phyloP scores from a whole-genome alignment of 371 early-diverging fungal species.

The Lichtheimia hyalospora region DNA sequence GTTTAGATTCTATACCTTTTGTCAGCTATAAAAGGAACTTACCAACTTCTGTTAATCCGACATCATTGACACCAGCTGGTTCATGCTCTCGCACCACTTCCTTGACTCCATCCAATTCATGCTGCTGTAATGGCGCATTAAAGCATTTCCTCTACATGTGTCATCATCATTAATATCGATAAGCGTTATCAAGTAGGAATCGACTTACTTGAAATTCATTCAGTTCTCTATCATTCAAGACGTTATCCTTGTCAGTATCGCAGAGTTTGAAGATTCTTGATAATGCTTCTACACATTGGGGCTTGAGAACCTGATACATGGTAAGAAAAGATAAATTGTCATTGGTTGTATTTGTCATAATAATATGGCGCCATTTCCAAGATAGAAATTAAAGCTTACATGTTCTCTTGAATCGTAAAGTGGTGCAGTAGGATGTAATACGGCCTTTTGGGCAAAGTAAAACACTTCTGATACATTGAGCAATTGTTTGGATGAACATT shows the following conservation, averaged over 20 bases:
- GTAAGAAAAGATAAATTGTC: background rate
- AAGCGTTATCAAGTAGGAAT: background rate
- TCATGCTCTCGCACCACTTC: constrained; percentile 88
- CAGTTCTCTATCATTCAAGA: constrained; percentile 89
- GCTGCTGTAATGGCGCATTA: constrained; percentile 87
- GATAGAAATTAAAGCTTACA: constrained; percentile 35
- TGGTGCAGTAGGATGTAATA: constrained; percentile 94
- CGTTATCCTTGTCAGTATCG: constrained; percentile 90
- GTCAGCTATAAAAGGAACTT: background rate
- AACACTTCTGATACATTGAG: constrained; percentile 97
- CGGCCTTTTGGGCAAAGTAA: constrained; percentile 98
- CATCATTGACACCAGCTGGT: constrained; percentile 81
- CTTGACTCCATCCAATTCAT: constrained; percentile 95
- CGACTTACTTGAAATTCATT: constrained; percentile 89
- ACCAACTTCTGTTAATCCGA: constrained; percentile 83
- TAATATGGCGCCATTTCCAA: too few relatives aligned
- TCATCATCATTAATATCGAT: background rate
- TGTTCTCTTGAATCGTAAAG: constrained; percentile 94
- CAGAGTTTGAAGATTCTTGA: constrained; percentile 92
- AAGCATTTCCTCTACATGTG: constrained; percentile 85
- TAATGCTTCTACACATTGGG: constrained; percentile 87
- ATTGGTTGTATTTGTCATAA: background rate
- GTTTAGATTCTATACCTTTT: background rate
- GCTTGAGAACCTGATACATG: constrained; percentile 65
- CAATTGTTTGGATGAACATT: constrained; percentile 93